These are phyloP conservation scores for Candida wancherniae DNA, from an alignment of 805 yeast genomes.

Conservation along the genomic window DNA sequence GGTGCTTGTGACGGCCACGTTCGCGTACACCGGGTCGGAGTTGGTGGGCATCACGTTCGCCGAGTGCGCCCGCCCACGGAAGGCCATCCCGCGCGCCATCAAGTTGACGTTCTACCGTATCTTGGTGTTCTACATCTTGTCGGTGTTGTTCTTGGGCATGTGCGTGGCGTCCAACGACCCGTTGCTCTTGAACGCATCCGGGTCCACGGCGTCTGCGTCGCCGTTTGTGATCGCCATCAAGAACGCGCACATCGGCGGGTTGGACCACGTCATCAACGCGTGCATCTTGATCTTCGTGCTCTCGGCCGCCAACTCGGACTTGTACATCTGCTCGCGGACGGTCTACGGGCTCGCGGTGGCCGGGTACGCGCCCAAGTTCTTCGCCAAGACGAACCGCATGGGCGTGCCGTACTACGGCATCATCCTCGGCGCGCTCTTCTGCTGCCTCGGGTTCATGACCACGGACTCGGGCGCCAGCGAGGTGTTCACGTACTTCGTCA, in stretches of 20 bases:
- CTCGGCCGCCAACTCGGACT: constrained; percentile 21
- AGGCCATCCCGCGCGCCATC: constrained; percentile 66
- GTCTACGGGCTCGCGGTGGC: constrained; percentile 19
- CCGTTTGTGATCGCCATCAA: constrained; percentile 22
- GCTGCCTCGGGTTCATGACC: constrained; percentile 67
- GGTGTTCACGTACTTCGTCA: constrained; percentile 66
- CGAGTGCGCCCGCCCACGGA: constrained; percentile 63
- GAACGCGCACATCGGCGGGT: constrained; percentile 18
- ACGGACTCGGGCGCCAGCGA: constrained; percentile 51
- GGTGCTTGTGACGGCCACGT: constrained; percentile 62
- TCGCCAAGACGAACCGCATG: constrained; percentile 43
- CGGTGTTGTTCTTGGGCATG: constrained; percentile 63
- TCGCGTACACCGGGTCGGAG: constrained; percentile 70
- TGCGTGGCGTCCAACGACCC: constrained; percentile 35
- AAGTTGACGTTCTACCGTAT: constrained; percentile 65
- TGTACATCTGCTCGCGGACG: constrained; percentile 20
- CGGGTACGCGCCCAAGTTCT: constrained; percentile 30
- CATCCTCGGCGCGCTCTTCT: constrained; percentile 46
- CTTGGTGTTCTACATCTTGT: constrained; percentile 54
- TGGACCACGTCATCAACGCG: constrained; percentile 20
- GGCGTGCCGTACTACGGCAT: constrained; percentile 71
- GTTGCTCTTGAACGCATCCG: constrained; percentile 15
- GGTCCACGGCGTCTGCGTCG: constrained; percentile 17
- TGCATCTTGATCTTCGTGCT: constrained; percentile 19
- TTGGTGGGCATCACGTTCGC: constrained; percentile 69